Evolutionary conservation across 139 green algal species (phyloP), one percentile per base, ranked within the genome.

Genomic region (Chlamydomonas applanata): DNA sequence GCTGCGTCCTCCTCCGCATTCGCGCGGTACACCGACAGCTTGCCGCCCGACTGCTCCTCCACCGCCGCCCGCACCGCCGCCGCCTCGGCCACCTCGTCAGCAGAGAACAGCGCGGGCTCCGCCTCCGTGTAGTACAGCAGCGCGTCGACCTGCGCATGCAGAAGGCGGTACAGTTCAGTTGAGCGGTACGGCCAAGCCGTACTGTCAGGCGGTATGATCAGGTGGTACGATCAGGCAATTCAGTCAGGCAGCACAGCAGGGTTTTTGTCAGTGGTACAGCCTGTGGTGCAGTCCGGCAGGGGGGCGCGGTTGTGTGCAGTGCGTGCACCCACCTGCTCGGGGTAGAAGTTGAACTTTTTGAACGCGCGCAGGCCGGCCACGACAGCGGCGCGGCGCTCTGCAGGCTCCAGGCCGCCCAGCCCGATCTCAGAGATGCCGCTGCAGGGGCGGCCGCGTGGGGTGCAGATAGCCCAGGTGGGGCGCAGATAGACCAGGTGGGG

Each of bases 291-390:
- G n/a, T n/a, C n/a, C n/a, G n/a, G n/a, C n/a, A n/a, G n/a, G n/a
- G n/a, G n/a, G n/a, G n/a, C n/a, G n/a, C n/a, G n/a, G n/a, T n/a
- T n/a, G n/a, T n/a, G n/a, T n/a, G n/a, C n/a, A n/a, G n/a, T n/a
- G n/a, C n/a, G n/a, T n/a, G n/a, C 64, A 79, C 64, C 64, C 4
- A 75, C 74, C 25, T 77, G 64, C 30, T 86, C 80, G 27, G 80
- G 80, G 67, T 77, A 86, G 76, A 82, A 86, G 57, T 77, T 60
- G 72, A 86, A 76, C 40, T 68, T 62, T 29, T 79, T 57, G 54
- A 86, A 75, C 36, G 80, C 72, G 20, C 45, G 56, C 53, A 86
- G 67, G 1, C 45, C 60, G 30, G 54, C 27, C 19, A 75, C 71
- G 34, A 82, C 75, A 4, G 56, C 49, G 3, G 56, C 67, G 36